Conservation (phyloP, 2,329 filamentous ascomycete genomes). For the Aspergillus latus region DNA sequence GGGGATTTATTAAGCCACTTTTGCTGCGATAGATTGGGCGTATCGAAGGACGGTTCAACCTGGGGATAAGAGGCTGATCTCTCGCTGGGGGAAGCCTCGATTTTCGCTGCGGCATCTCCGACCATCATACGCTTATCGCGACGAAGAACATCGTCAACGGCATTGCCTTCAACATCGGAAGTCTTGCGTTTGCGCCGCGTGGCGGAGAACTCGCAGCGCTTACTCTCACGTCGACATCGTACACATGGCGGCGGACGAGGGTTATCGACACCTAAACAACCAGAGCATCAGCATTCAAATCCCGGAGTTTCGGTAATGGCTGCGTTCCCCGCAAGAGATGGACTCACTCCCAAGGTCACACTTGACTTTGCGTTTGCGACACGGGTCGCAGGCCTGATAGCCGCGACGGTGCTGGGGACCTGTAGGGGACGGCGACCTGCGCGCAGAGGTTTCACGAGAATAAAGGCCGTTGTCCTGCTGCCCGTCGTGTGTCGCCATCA, state of each 20-base stretch:
- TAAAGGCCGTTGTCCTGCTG: constrained; percentile 21
- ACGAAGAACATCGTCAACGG: constrained; percentile 43
- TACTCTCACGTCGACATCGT: constrained; percentile 89
- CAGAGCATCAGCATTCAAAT: constrained; percentile 7
- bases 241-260: constrained; percentile 92
- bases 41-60: constrained; percentile 18
- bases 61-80: constrained; percentile 27
- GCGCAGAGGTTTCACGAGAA: constrained; percentile 20
- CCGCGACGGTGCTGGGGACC: constrained; percentile 45
- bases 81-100: constrained; percentile 26
- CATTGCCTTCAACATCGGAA: constrained; percentile 46
- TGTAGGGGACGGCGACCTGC: constrained; percentile 35
- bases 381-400: constrained; percentile 52
- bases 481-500: constrained; percentile 22
- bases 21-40: constrained; percentile 12
- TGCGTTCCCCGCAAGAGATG: constrained; percentile 3
- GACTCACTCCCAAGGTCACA: constrained; percentile 49
- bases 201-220: constrained; percentile 95
- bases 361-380: constrained; percentile 51
- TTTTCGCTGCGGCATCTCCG: constrained; percentile 41
- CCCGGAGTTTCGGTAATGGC: background rate
- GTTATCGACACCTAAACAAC: constrained; percentile 70
- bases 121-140: constrained; percentile 54
- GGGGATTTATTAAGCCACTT: constrained; percentile 35
- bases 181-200: constrained; percentile 89